Conservation (phyloP, 2,329 filamentous ascomycete genomes). For the Elsinoe ampelina region DNA sequence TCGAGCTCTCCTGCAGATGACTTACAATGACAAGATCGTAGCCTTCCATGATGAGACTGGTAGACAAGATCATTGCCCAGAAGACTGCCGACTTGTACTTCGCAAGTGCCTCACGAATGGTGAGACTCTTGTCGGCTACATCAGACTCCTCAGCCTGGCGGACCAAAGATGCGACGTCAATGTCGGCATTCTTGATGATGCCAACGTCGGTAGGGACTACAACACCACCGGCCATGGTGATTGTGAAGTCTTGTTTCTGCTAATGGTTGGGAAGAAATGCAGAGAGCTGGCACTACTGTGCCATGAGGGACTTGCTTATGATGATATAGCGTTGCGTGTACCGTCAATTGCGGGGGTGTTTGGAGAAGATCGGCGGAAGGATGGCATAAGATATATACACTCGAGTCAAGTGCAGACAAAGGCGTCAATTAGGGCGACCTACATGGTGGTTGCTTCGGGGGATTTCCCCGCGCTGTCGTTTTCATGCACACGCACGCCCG, state of each 20-base stretch:
- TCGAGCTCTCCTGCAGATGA: background rate
- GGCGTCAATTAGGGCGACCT: background rate
- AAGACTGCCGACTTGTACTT: slow-evolving; percentile 46
- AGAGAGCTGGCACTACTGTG: background rate
- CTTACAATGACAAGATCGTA: slow-evolving; percentile 23
- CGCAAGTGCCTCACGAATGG: slow-evolving; percentile 56
- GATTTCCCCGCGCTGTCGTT: background rate
- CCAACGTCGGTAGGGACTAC: slow-evolving; percentile 3
- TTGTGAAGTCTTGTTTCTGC: background rate
- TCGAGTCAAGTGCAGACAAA: background rate
- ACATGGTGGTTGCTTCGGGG: background rate
- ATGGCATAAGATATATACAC: background rate
- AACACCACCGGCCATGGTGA: background rate
- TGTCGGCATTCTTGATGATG: background rate
- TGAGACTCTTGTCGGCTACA: slow-evolving; percentile 34
- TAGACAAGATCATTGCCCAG: slow-evolving; percentile 26
- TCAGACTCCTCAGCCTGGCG: slow-evolving; percentile 13
- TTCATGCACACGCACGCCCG: background rate
- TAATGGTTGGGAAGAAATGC: too few relatives aligned
- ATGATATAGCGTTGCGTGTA: background rate
- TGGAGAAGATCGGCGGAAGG: background rate
- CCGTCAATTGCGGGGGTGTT: background rate
- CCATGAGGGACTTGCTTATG: background rate
- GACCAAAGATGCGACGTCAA: background rate
- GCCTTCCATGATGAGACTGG: slow-evolving; percentile 29